Conservation (phyloP, 257 asterid genomes). For the Paulownia fortunei region DNA sequence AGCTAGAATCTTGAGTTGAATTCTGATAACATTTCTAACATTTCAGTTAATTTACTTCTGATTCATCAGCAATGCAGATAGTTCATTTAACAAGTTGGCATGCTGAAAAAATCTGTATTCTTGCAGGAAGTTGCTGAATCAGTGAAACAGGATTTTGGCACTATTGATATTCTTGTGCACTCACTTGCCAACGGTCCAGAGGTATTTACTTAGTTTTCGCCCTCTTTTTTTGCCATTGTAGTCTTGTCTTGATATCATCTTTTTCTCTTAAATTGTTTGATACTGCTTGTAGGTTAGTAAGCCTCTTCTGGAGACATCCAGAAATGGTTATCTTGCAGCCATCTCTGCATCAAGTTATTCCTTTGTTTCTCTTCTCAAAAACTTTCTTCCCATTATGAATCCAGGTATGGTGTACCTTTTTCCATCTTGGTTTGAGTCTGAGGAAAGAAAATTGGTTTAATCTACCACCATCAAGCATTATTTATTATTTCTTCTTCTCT, state of each 20-base stretch:
- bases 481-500: conserved; percentile 13
- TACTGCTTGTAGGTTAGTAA: conserved; percentile 62
- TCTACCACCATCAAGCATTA: not conserved
- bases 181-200: conserved; percentile 99
- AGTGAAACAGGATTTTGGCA: conserved; percentile 91
- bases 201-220: conserved; percentile 43
- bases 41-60: not conserved
- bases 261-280: conserved; percentile 18
- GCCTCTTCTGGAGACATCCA: conserved; percentile 87
- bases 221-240: not conserved
- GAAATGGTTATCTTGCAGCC: conserved; percentile 91
- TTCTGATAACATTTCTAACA: not conserved
- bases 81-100: not conserved
- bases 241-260: not conserved
- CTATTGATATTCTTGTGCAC: conserved; percentile 96
- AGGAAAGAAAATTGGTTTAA: not conserved
- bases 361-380: conserved; percentile 77
- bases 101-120: conserved; percentile 28
- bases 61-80: not conserved
- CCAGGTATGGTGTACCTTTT: conserved; percentile 56
- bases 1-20: conserved; percentile 14
- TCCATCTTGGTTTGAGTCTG: not conserved
- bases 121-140: conserved; percentile 93
- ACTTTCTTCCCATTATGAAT: conserved; percentile 85
- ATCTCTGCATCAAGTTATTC: conserved; percentile 96